Percentiles rank a stretch among this genome's conserved stretches.
These are phyloP conservation scores for Hyphopichia wangnamkhiaoensis DNA, from an alignment of 1,139 yeast species.

Conservation along the genomic window DNA sequence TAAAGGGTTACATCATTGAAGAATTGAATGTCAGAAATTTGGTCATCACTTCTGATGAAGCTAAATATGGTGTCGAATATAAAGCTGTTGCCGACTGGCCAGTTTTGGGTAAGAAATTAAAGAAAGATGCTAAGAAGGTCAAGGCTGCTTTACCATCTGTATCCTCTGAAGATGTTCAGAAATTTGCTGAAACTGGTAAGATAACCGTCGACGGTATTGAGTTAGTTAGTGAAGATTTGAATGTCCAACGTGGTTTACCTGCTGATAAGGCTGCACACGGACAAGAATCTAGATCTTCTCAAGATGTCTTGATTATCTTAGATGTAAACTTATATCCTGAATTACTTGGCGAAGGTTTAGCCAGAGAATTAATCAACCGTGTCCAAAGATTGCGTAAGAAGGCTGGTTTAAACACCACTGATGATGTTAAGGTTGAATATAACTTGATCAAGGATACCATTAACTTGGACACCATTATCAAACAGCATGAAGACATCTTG, in stretches of 20 bases:
- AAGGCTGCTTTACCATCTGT: conserved; percentile 88
- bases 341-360: conserved; percentile 88
- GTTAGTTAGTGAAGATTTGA: conserved; percentile 82
- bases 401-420: conserved; percentile 92
- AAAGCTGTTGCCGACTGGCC: conserved; percentile 99
- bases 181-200: conserved; percentile 70
- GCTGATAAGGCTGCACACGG: conserved; percentile 59
- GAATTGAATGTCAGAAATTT: conserved; percentile 92
- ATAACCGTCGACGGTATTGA: conserved; percentile 87
- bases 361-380: conserved; percentile 95
- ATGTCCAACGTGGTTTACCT: conserved; percentile 87
- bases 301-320: conserved; percentile 84
- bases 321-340: conserved; percentile 89
- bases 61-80: conserved; percentile 87
- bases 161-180: conserved; percentile 79
- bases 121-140: conserved; percentile 90
- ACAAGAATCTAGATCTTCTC: conserved; percentile 82
- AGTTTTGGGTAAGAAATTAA: conserved; percentile 92
- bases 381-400: conserved; percentile 97
- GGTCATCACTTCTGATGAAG: conserved; percentile 87
- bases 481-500: conserved; percentile 65
- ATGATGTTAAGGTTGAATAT: conserved; percentile 89
- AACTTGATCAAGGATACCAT: conserved; percentile 69
- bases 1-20: conserved; percentile 78
- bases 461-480: conserved; percentile 64